These are phyloP conservation scores for Jaltomata sinuosa DNA, from an alignment of 257 asterid genomes.

Conservation along the genomic window DNA sequence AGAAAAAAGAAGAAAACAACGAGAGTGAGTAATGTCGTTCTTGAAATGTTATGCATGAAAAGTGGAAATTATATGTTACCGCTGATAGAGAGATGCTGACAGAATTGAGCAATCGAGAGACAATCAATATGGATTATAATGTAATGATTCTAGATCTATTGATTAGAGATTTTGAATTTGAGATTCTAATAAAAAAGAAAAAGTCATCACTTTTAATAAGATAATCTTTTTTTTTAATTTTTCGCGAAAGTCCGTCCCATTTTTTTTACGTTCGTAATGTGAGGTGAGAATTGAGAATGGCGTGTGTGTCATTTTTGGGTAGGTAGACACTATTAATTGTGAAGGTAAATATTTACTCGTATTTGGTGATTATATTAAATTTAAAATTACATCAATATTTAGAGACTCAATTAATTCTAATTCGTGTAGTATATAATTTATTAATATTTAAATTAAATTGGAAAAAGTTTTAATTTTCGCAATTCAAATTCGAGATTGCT, in stretches of 20 bases:
- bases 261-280: neutral
- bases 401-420: neutral
- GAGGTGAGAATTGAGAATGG: neutral
- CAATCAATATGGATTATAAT: accelerated
- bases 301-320: neutral
- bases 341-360: neutral
- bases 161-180: neutral
- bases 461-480: neutral
- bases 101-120: neutral
- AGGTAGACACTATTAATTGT: neutral
- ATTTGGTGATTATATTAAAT: too few species aligned
- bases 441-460: too few species aligned
- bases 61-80: neutral
- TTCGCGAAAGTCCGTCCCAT: too few species aligned
- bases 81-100: neutral
- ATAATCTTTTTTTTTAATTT: too few species aligned
- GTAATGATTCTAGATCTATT: accelerated
- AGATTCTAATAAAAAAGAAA: too few species aligned
- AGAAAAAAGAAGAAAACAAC: too few species aligned
- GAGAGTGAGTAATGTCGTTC: too few species aligned
- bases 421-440: neutral
- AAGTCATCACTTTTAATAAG: too few species aligned
- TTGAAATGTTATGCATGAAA: neutral
- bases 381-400: too few species aligned
- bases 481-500: too few species aligned